Conservation (phyloP, 1,284 basidiomycete species). For the Sphagnurus paluster region DNA sequence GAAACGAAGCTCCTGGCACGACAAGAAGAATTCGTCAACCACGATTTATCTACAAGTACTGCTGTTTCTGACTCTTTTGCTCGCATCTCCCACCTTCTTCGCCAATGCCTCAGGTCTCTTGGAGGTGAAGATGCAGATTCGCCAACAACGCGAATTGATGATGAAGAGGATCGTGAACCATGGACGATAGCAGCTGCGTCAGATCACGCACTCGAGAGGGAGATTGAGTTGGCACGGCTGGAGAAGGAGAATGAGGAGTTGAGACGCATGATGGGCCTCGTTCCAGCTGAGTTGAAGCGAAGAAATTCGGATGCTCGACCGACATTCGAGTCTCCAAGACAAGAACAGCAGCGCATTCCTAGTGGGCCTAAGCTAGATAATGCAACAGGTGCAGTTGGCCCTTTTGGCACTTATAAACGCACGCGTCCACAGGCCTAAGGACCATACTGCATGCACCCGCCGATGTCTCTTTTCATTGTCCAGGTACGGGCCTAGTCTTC, state of each 20-base stretch:
- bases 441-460: background rate
- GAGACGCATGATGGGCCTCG: slow-evolving; percentile 61
- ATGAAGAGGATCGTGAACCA: slow-evolving; percentile 36
- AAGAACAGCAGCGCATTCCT: slow-evolving; percentile 19
- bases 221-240: slow-evolving; percentile 82
- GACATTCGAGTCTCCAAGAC: slow-evolving; percentile 20
- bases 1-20: slow-evolving; percentile 79
- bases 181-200: slow-evolving; percentile 39
- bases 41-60: slow-evolving; percentile 62
- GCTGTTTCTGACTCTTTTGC: slow-evolving; percentile 70
- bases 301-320: slow-evolving; percentile 21
- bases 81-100: slow-evolving; percentile 72
- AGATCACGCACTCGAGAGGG: slow-evolving; percentile 83
- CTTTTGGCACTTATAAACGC: slow-evolving; percentile 23
- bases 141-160: slow-evolving; percentile 22
- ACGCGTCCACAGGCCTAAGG: slow-evolving; percentile 23
- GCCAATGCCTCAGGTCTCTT: slow-evolving; percentile 70
- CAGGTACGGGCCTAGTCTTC: too few relatives aligned
- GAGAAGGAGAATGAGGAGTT: slow-evolving; percentile 86
- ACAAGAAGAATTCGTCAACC: slow-evolving; percentile 71
- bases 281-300: slow-evolving; percentile 28
- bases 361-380: slow-evolving; percentile 21
- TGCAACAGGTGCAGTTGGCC: slow-evolving; percentile 13
- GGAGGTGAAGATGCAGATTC: slow-evolving; percentile 67
- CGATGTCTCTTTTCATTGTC: too few relatives aligned